Evolutionary conservation across 352 stramenopile genomes (phyloP), one percentile per base, ranked within the genome.

Genomic region (Phytophthora syringae): DNA sequence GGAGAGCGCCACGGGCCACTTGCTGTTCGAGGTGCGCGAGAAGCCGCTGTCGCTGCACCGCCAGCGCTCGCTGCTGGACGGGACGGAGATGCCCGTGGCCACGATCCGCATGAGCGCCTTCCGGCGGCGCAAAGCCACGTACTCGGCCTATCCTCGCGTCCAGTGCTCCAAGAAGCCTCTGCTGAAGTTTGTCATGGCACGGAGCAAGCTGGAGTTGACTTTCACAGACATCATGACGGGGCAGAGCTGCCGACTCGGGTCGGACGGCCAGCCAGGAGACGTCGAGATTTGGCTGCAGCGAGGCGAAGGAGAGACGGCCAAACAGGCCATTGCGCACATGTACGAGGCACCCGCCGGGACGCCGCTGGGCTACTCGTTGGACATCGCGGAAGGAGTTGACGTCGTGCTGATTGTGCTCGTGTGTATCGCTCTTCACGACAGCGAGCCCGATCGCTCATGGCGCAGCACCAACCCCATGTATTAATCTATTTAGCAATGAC

Each of bases 281-380:
- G 45, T 77, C n/a, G 72, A 80, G 52, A 70, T 80, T 24, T 80
- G 72, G 72, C 34, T 80, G 28, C 64, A 80, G 52, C 68, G 62
- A 40, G 72, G 64, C 22, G 15, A 53, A 16, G 27, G 34, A 12
- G 40, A 62, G 18, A 66, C 39, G 1, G 40, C 51, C 5, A 63
- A 57, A 16, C 64, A 73, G 25, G 64, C 68, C 3, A 70, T 80
- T 42, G 72, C 68, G 11, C 68, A 77, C 52, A 70, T 80, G 72
- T 76, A 77, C 30, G 12, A 27, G 6, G 30, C 60, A 2, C 52
- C 63, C 10, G 48, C 53, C 1, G 68, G 72, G 1, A 66, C 55
- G 5, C 52, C 64, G 21, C 13, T 73, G 25, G 68, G 68, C 15
- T 71, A 80, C 45, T 65, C 60, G 11, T 40, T 80, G 18, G 72